Evolutionary conservation across 1,284 basidiomycete genomes (phyloP).

Genomic region (Puccinia triticina): DNA sequence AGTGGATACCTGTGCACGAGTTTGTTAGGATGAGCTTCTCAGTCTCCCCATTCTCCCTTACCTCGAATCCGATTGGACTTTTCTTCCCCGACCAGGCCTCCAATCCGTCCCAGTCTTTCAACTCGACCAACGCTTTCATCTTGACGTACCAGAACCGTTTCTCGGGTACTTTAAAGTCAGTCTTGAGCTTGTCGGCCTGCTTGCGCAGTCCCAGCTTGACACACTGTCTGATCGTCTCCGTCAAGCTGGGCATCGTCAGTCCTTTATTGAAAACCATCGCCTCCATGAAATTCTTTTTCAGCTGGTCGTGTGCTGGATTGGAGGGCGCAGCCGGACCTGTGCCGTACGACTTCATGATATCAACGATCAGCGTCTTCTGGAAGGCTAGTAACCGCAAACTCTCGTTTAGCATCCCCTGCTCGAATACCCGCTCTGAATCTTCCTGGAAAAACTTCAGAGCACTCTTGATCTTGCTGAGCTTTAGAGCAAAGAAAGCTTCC

Average conservation of each 20-base stretch:
- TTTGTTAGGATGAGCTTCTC: not conserved
- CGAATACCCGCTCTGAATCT: slow-evolving; percentile 85
- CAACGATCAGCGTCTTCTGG: slow-evolving; percentile 85
- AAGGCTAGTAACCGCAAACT: slow-evolving; percentile 72
- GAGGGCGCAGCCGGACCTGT: not conserved
- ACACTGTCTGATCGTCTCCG: slow-evolving; percentile 77
- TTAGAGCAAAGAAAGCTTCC: slow-evolving; percentile 64
- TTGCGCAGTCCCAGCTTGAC: slow-evolving; percentile 77
- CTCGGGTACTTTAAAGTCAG: slow-evolving; percentile 86
- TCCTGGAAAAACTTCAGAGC: slow-evolving; percentile 92
- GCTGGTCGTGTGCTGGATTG: slow-evolving; percentile 35
- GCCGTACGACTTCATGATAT: slow-evolving; percentile 62
- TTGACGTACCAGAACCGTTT: slow-evolving; percentile 90
- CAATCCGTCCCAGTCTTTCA: slow-evolving; percentile 78
- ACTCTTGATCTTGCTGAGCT: slow-evolving; percentile 72
- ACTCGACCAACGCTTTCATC: slow-evolving; percentile 75
- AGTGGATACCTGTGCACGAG: not conserved
- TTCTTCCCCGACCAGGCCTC: slow-evolving; percentile 82
- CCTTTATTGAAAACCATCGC: slow-evolving; percentile 18
- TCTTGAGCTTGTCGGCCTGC: slow-evolving; percentile 79
- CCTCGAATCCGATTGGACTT: slow-evolving; percentile 83
- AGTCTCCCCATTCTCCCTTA: not conserved
- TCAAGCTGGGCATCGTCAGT: slow-evolving; percentile 67
- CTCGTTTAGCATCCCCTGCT: slow-evolving; percentile 77
- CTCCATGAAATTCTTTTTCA: slow-evolving; percentile 55